Conservation (phyloP, 1,284 basidiomycete genomes). For the Melampsora occidentalis region DNA sequence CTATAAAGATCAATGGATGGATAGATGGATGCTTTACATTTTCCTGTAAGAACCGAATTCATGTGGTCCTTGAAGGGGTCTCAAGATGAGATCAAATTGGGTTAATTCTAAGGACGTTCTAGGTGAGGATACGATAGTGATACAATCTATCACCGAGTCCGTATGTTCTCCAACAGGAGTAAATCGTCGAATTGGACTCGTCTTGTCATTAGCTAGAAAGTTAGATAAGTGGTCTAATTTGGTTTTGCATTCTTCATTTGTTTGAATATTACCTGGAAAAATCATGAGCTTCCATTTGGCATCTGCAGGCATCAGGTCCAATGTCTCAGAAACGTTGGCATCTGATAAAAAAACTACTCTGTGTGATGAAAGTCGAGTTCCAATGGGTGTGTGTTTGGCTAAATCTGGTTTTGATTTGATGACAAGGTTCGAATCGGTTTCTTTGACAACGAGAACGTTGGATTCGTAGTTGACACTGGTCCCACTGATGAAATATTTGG, state of each 20-base stretch:
- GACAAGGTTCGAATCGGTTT: too few relatives aligned
- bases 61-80: conserved; percentile 43
- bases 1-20: too few relatives aligned
- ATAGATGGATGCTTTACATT: conserved; percentile 12
- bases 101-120: conserved; percentile 44
- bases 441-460: conserved; percentile 47
- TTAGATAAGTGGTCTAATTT: neutral
- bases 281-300: neutral
- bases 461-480: conserved; percentile 50
- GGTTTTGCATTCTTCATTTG: conserved; percentile 23
- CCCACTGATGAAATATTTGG: conserved; percentile 43
- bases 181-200: conserved; percentile 45
- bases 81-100: conserved; percentile 44
- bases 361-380: conserved; percentile 45
- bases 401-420: neutral
- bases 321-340: conserved; percentile 38
- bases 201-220: neutral
- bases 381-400: neutral
- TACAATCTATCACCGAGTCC: conserved; percentile 46
- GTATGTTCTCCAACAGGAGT: conserved; percentile 45
- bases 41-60: conserved; percentile 28
- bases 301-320: conserved; percentile 6
- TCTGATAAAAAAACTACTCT: conserved; percentile 48
- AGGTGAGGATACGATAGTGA: conserved; percentile 47
- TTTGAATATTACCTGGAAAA: conserved; percentile 4